Conservation (phyloP, 2,329 filamentous ascomycete genomes). For the Apiospora koreana region DNA sequence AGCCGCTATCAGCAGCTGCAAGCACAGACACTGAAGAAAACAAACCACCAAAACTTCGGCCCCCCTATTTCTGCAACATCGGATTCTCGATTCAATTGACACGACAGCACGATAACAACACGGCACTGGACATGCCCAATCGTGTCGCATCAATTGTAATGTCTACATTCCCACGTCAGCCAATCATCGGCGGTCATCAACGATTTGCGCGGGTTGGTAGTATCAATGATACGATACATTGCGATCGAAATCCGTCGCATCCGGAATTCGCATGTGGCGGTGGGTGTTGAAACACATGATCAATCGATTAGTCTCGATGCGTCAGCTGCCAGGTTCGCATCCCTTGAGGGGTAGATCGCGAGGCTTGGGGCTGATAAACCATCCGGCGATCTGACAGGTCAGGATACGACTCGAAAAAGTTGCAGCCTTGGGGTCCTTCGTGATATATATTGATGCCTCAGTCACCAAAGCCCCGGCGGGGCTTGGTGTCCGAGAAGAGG, state of each 20-base stretch:
- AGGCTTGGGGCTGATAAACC: background rate
- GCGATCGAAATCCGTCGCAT: background rate
- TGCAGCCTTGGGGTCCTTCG: background rate
- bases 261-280: background rate
- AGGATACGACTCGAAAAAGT: background rate
- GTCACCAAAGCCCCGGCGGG: background rate
- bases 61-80: background rate
- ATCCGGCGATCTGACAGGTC: background rate
- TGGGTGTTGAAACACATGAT: background rate
- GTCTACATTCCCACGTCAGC: background rate
- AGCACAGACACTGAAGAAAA: background rate
- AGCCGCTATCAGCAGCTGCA: background rate
- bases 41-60: background rate
- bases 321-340: background rate
- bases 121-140: background rate
- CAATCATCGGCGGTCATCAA: background rate
- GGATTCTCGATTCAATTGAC: background rate
- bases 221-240: background rate
- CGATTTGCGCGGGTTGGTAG: background rate
- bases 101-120: background rate
- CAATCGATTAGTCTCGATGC: background rate
- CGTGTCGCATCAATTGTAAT: background rate
- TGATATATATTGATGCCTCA: conserved; percentile 6
- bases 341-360: background rate
- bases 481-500: background rate